Base-by-base conservation (phyloP, 2,329 filamentous ascomycete genomes). In the Diaporthe sp. region DNA sequence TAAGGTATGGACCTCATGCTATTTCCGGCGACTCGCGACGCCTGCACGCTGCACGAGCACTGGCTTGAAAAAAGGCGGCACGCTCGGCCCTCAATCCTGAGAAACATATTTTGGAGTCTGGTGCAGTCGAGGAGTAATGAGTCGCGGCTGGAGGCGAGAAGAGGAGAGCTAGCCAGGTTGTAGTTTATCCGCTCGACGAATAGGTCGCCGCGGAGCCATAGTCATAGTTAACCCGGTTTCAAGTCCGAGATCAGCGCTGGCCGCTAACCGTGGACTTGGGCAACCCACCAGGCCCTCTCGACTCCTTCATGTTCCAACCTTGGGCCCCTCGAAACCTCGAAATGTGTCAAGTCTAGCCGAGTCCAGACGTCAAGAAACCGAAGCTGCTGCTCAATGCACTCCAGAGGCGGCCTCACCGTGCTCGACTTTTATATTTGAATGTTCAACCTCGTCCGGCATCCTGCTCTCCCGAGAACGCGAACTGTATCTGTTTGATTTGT, bases 311-410 rank as follows among this genome's bases (percentile, higher is more conserved):
- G 53, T 57, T 67, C 61, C 55, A 37, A 70, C 53, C 22, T 39
- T 61, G 42, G 44, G 42, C 63, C 73, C 63, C 63, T 74, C 58
- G 53, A 71, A 61, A 71, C 63, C 31, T 51, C 28, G 42, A 63
- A 55, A 63, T 57, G 73, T 74, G 73, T 63, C 73, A 74, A 71
- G 73, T 71, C 65, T 71, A 71, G 65, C 73, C 73, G 73, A 74
- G 73, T 53, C 67, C 65, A 58, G 53, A 55, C 60, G 51, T 70
- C 61, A 28, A 10, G 22, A 74, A 63, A 28, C 25, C 63, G 53
- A 58, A 68, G 53, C 42, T 47, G 55, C 42, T 51, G 34, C n/a
- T 58, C 28, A 68, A 74, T 67, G 71, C 31, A 65, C 44, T 58
- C 53, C 34, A 39, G 44, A 55, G 42, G 55, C 63, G 47, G 63